Evolutionary conservation across 495 filamentous ascomycete species (phyloP).

Genomic region (Lophiostoma macrostomum): DNA sequence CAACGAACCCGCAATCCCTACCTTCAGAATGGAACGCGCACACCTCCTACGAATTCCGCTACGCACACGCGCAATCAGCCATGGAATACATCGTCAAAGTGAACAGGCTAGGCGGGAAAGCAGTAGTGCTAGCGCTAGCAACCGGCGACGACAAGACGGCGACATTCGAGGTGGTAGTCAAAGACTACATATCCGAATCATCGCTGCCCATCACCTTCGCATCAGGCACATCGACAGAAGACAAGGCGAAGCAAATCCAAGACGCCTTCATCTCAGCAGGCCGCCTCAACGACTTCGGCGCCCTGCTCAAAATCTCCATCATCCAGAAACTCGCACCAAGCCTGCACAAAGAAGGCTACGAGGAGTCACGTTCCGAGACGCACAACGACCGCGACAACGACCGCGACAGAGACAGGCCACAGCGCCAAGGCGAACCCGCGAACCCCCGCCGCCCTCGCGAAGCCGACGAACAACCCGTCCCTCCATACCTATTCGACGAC

Average conservation of each 20-base stretch:
- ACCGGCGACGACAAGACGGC: constrained; percentile 76
- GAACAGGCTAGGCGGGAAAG: constrained; percentile 77
- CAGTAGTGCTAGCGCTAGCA: constrained; percentile 74
- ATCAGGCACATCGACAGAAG: constrained; percentile 23
- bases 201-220: constrained; percentile 53
- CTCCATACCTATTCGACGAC: constrained; percentile 64
- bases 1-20: constrained; percentile 51
- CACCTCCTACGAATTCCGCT: constrained; percentile 73
- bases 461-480: constrained; percentile 53
- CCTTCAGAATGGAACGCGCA: constrained; percentile 74
- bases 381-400: background rate
- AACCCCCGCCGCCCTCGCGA: constrained; percentile 48
- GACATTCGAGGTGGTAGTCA: constrained; percentile 68
- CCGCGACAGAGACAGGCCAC: constrained; percentile 2
- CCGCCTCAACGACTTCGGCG: constrained; percentile 65
- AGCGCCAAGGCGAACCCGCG: constrained; percentile 32
- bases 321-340: constrained; percentile 76
- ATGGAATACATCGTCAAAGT: constrained; percentile 81
- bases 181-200: constrained; percentile 70
- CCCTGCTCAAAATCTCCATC: constrained; percentile 67
- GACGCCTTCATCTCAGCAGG: constrained; percentile 70
- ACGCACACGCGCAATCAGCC: constrained; percentile 83
- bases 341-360: constrained; percentile 72
- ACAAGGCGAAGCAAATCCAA: constrained; percentile 48
- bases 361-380: constrained; percentile 49